phyloP scores from a whole-genome alignment of 2,329 filamentous ascomycete species.

The Davidsoniella australis region DNA sequence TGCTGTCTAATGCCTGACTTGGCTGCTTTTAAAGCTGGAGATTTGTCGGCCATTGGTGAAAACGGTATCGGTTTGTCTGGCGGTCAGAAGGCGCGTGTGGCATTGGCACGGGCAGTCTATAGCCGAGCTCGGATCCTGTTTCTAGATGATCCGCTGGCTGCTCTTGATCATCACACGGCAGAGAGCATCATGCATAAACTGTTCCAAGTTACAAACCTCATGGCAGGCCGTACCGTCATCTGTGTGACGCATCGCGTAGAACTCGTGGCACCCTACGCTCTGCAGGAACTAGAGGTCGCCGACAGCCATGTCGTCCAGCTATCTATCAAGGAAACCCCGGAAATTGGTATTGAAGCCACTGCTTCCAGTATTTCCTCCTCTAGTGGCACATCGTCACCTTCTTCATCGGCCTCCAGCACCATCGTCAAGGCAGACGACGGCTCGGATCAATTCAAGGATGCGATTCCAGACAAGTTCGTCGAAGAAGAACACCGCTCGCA shows the following conservation, averaged over 20 bases:
- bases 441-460: slow-evolving; percentile 16
- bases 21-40: slow-evolving; percentile 36
- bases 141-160: slow-evolving; percentile 46
- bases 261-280: slow-evolving; percentile 53
- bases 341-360: neutral
- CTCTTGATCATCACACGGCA: slow-evolving; percentile 45
- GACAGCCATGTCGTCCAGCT: slow-evolving; percentile 26
- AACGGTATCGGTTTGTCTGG: slow-evolving; percentile 46
- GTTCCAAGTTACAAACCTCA: slow-evolving; percentile 33
- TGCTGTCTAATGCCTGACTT: slow-evolving; percentile 42
- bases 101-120: slow-evolving; percentile 45
- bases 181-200: slow-evolving; percentile 45
- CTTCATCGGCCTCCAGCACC: slow-evolving; percentile 3
- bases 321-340: neutral
- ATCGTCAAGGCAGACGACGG: neutral
- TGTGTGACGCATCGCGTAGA: slow-evolving; percentile 70
- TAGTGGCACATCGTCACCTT: neutral
- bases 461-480: slow-evolving; percentile 57
- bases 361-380: neutral
- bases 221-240: slow-evolving; percentile 51
- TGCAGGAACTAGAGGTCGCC: slow-evolving; percentile 54
- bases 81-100: slow-evolving; percentile 45
- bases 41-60: slow-evolving; percentile 42
- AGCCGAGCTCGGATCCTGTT: slow-evolving; percentile 38
- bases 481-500: slow-evolving; percentile 60